Base-by-base conservation (phyloP, 495 filamentous ascomycete genomes). In the Lasiosphaeria hispida region DNA sequence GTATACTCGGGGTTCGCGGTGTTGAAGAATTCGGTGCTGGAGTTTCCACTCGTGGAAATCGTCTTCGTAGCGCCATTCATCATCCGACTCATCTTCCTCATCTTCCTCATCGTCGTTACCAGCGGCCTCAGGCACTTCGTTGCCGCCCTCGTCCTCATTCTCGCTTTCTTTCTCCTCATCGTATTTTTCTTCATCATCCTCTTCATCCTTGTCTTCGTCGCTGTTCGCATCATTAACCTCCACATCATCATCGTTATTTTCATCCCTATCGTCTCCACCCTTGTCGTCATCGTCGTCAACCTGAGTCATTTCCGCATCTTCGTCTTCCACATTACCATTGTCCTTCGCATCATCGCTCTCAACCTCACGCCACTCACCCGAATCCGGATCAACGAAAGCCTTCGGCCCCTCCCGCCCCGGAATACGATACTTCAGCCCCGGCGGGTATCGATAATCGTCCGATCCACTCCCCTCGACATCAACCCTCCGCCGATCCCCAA, bases 1-100 rank as follows among this genome's bases (percentile, higher is more conserved):
- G 44, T 60, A 60, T 10, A 30, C 38, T 11, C 53, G 52, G 1
- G 63, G 61, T 37, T 73, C 68, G 11, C 60, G 64, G 58, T 64
- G 60, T 1, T 10, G 7, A 11, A 69, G 62, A 49, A 64, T 45
- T 4, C 53, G 44, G 33, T 62, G 15, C 9, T 53, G 17, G 0
- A 35, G 10, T 1, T 50, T 50, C 63, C 59, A 67, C 1, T 64
- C 44, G 0, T 37, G 35, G 23, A 43, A 64, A 8, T 64, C 35
- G 18, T 54, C 6, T 1, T 64, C 48, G 13, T 30, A 57, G 23
- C 17, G 11, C 47, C 54, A 58, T 13, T 61, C 59, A 5, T 60
- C 49, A 33, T 55, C 18, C 3, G 11, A 19, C 14, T 40, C 36
- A 6, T 51, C 30, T 10, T 13, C 35, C 3, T 18, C 34, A 7